Evolutionary conservation across 2,329 filamentous ascomycete species (phyloP).

Genomic region (Fusarium nygamai): DNA sequence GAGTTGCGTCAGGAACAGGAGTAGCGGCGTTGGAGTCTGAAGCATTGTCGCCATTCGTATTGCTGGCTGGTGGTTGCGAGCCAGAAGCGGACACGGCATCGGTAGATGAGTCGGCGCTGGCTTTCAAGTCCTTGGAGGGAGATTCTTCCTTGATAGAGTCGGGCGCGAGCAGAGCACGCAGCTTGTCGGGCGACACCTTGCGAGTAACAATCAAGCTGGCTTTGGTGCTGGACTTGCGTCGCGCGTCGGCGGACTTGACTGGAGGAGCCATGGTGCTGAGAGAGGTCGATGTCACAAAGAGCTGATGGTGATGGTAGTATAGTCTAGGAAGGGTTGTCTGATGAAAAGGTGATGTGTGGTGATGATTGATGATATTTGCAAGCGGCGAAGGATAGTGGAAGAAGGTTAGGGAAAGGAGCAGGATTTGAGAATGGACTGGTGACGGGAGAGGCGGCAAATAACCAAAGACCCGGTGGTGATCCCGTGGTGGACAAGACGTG

Average conservation of each 20-base stretch:
- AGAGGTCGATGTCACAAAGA: constrained; percentile 11
- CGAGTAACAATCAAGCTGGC: constrained; percentile 59
- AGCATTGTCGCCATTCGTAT: constrained; percentile 64
- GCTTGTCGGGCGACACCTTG: constrained; percentile 59
- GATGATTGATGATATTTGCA: constrained; percentile 13
- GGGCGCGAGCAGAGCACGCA: constrained; percentile 62
- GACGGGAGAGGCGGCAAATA: constrained; percentile 43
- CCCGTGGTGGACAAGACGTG: constrained; percentile 43
- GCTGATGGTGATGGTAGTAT: constrained; percentile 22
- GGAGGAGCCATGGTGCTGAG: constrained; percentile 48
- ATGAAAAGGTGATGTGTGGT: neutral
- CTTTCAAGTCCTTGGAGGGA: constrained; percentile 50
- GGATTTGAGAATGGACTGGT: constrained; percentile 39
- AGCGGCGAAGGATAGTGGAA: constrained; percentile 17
- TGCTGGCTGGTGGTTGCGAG: constrained; percentile 45
- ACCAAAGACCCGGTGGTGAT: constrained; percentile 42
- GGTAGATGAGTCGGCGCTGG: constrained; percentile 57
- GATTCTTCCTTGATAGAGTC: constrained; percentile 56
- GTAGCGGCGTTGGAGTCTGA: constrained; percentile 70
- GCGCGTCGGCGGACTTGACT: constrained; percentile 48
- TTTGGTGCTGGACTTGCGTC: constrained; percentile 53
- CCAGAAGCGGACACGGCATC: constrained; percentile 51
- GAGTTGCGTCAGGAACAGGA: constrained; percentile 63
- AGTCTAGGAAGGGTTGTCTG: constrained; percentile 6
- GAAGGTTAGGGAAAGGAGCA: constrained; percentile 24